Base-by-base conservation (phyloP, 192 early-diverging fungal species). In the Coemansia sp. region DNA sequence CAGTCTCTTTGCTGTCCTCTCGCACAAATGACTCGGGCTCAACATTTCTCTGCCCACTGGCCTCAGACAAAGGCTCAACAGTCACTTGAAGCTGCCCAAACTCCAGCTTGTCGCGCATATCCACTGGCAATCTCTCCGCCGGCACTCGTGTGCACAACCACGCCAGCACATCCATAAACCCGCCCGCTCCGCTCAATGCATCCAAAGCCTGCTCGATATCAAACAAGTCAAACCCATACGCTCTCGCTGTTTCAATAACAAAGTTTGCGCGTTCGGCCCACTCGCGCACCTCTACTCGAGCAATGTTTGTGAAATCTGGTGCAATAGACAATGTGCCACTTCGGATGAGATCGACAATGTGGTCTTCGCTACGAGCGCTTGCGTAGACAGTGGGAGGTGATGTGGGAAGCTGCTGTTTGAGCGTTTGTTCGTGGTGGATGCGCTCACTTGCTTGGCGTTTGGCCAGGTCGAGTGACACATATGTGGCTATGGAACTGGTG, bases 71-170 rank as follows among this genome's bases (percentile, higher is more conserved):
- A 3, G 15, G 11, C 9, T n/a, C 21, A 3, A 69, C 21, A 11
- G 47, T 21, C 20, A 23, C 57, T 9, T n/a, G 57, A 14, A 36
- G 38, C 22, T 44, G 17, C 31, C 47, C 57, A 12, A 52, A 59
- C 59, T 75, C 73, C 12, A 66, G 55, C 55, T 69, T 75, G 17
- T 75, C 73, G 31, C 73, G 66, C 73, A 75, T 75, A 48, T 66
- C 64, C 0, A 28, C 50, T 14, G 73, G 73, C 73, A 75, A 55
- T 5, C 59, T 22, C 4, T 75, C 73, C 1, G 73, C 63, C 1
- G 67, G 59, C 6, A 75, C 63, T 40, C 65, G 22, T 10, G 69
- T 40, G 47, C 73, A 75, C 23, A 75, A 50, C 67, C 73, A 69
- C 9, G 63, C 59, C 15, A 75, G 28, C 53, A 47, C 38, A 17